These are phyloP conservation scores for Kalmanozyma brasiliensis DNA, from an alignment of 1,284 basidiomycete genomes.

Conservation along the genomic window DNA sequence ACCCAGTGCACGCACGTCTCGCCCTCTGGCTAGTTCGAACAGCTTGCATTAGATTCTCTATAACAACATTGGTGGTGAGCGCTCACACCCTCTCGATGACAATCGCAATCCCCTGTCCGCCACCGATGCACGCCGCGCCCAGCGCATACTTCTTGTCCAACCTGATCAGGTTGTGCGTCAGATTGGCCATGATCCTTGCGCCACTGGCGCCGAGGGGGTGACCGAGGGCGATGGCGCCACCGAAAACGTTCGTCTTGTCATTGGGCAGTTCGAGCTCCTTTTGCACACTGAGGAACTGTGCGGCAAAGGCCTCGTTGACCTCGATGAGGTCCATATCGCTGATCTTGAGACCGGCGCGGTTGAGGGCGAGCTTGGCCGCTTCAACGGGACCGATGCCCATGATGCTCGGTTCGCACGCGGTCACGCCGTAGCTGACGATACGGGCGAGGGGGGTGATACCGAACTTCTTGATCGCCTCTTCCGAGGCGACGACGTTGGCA, in stretches of 20 bases:
- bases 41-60: too few species aligned
- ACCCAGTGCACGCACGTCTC: too few species aligned
- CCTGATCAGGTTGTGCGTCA: constrained; percentile 72
- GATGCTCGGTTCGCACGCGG: constrained; percentile 72
- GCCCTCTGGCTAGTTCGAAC: too few species aligned
- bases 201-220: constrained; percentile 73
- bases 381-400: constrained; percentile 74
- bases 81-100: constrained; percentile 67
- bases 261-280: constrained; percentile 80
- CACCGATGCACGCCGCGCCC: constrained; percentile 73
- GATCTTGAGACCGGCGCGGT: constrained; percentile 68
- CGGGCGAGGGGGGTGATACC: constrained; percentile 87
- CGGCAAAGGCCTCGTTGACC: constrained; percentile 85
- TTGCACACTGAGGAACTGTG: constrained; percentile 90
- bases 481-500: constrained; percentile 90
- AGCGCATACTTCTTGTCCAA: constrained; percentile 72
- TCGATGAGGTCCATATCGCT: constrained; percentile 73
- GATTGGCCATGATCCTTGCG: constrained; percentile 71
- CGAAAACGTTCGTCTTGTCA: constrained; percentile 73
- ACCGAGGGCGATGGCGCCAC: constrained; percentile 71
- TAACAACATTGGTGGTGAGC: not conserved
- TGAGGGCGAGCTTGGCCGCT: constrained; percentile 68
- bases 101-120: constrained; percentile 70
- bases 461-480: constrained; percentile 86
- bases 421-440: constrained; percentile 76